Conservation (phyloP, 1,284 basidiomycete species). For the Termitomyces sp. region DNA sequence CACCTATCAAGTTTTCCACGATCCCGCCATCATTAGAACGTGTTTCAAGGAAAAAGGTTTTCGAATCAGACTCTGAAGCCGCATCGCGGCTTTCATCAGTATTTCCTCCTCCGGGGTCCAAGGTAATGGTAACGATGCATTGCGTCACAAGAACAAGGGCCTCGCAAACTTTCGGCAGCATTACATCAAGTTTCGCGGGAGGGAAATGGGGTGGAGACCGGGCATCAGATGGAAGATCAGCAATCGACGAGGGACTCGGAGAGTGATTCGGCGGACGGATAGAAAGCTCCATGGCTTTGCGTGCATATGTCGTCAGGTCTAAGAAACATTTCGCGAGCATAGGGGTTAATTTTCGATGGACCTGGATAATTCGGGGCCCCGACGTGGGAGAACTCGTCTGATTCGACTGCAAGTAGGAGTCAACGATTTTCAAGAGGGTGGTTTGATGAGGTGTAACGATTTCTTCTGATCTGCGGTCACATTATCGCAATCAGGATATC, state of each 20-base stretch:
- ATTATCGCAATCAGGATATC: constrained; percentile 11
- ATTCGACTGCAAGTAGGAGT: constrained; percentile 67
- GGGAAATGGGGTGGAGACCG: constrained; percentile 9
- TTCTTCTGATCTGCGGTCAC: constrained; percentile 52
- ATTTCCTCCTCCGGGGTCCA: constrained; percentile 44
- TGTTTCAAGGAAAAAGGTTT: constrained; percentile 41
- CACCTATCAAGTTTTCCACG: constrained; percentile 59
- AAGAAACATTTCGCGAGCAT: constrained; percentile 54
- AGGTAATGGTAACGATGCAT: constrained; percentile 63
- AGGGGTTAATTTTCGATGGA: constrained; percentile 41
- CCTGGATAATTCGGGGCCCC: constrained; percentile 28
- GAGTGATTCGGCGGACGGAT: constrained; percentile 30
- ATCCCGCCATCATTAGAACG: constrained; percentile 42
- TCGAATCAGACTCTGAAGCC: constrained; percentile 24
- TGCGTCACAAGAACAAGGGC: constrained; percentile 75
- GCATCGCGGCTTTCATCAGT: constrained; percentile 20
- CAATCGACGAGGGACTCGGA: constrained; percentile 5
- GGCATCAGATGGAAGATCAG: constrained; percentile 15
- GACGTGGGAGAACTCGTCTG: constrained; percentile 22
- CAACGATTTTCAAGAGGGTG: constrained; percentile 79
- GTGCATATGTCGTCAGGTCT: constrained; percentile 47
- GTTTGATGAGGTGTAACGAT: constrained; percentile 80
- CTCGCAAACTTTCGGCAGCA: constrained; percentile 73
- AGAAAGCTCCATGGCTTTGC: constrained; percentile 45
- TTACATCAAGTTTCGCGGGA: constrained; percentile 48